Conservation (phyloP, 768 basidiomycete species). For the Amanita pseudoporphyria region DNA sequence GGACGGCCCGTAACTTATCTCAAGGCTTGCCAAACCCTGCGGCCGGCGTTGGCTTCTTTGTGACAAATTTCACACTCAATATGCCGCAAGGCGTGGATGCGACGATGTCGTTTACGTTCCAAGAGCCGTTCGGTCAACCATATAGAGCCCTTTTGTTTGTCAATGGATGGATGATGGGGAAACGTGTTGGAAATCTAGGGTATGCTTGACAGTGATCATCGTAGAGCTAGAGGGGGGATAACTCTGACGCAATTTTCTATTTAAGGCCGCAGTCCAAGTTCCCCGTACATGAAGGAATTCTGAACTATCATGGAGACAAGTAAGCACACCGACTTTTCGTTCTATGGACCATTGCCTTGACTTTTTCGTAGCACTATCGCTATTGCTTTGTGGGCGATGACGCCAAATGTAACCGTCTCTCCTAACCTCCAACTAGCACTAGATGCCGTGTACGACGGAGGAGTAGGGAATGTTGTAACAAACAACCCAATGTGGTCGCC, state of each 20-base stretch:
- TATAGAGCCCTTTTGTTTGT: constrained; percentile 71
- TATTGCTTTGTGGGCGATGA: constrained; percentile 65
- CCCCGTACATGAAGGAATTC: constrained; percentile 76
- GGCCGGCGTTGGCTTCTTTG: constrained; percentile 77
- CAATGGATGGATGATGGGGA: constrained; percentile 90
- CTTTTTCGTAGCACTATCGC: constrained; percentile 35
- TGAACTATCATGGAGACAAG: constrained; percentile 67
- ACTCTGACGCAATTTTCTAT: background rate
- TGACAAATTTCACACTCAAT: constrained; percentile 58
- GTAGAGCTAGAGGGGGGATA: background rate
- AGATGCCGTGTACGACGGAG: constrained; percentile 54
- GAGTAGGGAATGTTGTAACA: constrained; percentile 43
- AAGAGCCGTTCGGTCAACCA: constrained; percentile 45
- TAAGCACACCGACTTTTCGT: constrained; percentile 21
- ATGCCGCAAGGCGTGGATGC: constrained; percentile 55
- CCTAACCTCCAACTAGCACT: constrained; percentile 46
- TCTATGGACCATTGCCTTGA: background rate
- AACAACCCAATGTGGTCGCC: constrained; percentile 55
- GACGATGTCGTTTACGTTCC: constrained; percentile 64
- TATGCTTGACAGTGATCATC: constrained; percentile 16
- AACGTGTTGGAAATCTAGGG: constrained; percentile 66
- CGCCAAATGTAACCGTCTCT: constrained; percentile 30
- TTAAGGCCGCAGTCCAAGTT: constrained; percentile 67
- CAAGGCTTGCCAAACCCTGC: constrained; percentile 44
- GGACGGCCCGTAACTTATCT: constrained; percentile 47